A percentile compares a stretch with the other conserved stretches of the same genome.
These are phyloP conservation scores for Leccinum incarnatum DNA, from an alignment of 768 basidiomycete genomes.

Conservation along the genomic window DNA sequence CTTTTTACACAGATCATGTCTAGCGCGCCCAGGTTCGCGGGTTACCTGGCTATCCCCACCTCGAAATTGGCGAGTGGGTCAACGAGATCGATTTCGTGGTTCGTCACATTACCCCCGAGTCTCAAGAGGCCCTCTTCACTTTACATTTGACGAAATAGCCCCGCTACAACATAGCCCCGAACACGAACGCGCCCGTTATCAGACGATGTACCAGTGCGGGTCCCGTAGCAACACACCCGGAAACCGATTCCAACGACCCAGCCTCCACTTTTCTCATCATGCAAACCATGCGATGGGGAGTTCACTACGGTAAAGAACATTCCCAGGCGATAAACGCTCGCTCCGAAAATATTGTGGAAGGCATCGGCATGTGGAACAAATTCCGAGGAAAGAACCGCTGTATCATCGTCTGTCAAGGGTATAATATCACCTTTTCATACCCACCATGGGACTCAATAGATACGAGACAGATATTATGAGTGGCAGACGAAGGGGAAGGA, in stretches of 20 bases:
- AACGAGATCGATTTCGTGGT: constrained; percentile 55
- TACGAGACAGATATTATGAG: constrained; percentile 74
- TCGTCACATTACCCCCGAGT: constrained; percentile 13
- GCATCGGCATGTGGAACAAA: constrained; percentile 81
- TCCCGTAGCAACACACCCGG: background rate
- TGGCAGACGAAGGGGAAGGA: constrained; percentile 85
- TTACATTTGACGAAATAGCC: constrained; percentile 26
- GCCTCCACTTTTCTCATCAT: constrained; percentile 44
- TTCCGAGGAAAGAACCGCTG: constrained; percentile 83
- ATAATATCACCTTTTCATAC: constrained; percentile 9
- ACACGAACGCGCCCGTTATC: constrained; percentile 73
- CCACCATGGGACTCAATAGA: background rate
- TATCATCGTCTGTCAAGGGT: constrained; percentile 80
- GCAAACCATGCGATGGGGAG: constrained; percentile 89
- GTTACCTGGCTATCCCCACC: constrained; percentile 41
- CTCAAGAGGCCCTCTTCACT: background rate
- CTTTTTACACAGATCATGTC: background rate
- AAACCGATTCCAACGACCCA: constrained; percentile 3
- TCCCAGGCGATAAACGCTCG: constrained; percentile 91
- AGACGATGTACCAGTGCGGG: constrained; percentile 36
- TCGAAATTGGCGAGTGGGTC: constrained; percentile 57
- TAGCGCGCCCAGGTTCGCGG: constrained; percentile 27
- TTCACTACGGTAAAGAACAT: constrained; percentile 65
- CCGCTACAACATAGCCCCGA: constrained; percentile 84
- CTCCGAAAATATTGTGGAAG: constrained; percentile 72